Percentiles rank a stretch among this genome's conserved stretches.
These are phyloP conservation scores for Acer campestre DNA, from an alignment of 345 rosid species.

Conservation along the genomic window DNA sequence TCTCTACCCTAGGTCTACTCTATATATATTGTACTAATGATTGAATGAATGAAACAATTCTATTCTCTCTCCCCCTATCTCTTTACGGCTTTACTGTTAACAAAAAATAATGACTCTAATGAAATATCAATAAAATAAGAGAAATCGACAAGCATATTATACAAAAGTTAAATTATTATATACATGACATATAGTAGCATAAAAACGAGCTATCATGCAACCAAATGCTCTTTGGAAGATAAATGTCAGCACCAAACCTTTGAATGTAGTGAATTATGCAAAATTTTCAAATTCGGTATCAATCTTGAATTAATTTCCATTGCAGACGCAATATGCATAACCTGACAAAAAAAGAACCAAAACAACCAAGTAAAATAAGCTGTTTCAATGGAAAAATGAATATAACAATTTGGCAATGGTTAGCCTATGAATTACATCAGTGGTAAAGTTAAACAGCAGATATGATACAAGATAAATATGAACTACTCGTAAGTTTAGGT, in stretches of 20 bases:
- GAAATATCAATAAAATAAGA: too few relatives aligned
- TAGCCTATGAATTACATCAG: not conserved
- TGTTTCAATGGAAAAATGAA: not conserved
- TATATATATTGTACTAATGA: too few relatives aligned
- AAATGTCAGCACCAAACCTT: slow-evolving; percentile 53
- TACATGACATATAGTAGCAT: not conserved
- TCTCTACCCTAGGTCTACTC: too few relatives aligned
- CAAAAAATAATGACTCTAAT: too few relatives aligned
- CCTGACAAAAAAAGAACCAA: slow-evolving; percentile 42
- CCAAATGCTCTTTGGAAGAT: slow-evolving; percentile 5
- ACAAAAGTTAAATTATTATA: too few relatives aligned
- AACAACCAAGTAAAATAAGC: not conserved
- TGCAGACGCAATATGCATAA: slow-evolving; percentile 98
- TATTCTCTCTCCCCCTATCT: too few relatives aligned
- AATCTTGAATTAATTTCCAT: slow-evolving; percentile 84
- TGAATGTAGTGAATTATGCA: slow-evolving; percentile 64
- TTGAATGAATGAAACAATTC: too few relatives aligned
- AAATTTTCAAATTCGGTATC: slow-evolving; percentile 67
- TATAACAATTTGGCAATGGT: slow-evolving; percentile 1
- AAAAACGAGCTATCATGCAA: slow-evolving; percentile 5
- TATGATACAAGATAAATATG: slow-evolving; percentile 7
- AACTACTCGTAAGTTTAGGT: not conserved
- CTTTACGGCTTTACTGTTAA: too few relatives aligned
- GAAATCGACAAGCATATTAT: too few relatives aligned
- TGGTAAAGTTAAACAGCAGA: not conserved